Percentiles rank a stretch among this genome's conserved stretches.
phyloP scores from a whole-genome alignment of 2,329 filamentous ascomycete genomes.

The Hypoxylon sp. region DNA sequence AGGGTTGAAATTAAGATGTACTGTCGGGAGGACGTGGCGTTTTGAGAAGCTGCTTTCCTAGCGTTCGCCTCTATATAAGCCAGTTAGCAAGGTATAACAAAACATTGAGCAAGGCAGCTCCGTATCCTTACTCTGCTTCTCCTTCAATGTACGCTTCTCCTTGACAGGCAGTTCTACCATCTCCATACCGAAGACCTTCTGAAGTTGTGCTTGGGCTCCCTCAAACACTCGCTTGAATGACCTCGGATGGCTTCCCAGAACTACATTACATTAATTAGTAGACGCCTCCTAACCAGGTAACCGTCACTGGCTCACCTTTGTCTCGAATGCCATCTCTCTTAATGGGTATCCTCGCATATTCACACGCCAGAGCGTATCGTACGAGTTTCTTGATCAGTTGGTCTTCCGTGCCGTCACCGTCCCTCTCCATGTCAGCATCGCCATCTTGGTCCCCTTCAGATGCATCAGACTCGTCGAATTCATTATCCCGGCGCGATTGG shows the following conservation, averaged over 20 bases:
- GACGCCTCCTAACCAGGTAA: neutral
- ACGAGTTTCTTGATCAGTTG: slow-evolving; percentile 76
- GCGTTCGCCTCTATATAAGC: slow-evolving; percentile 54
- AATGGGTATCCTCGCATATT: slow-evolving; percentile 73
- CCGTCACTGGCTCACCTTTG: slow-evolving; percentile 63
- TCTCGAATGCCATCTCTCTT: slow-evolving; percentile 74
- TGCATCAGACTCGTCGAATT: slow-evolving; percentile 57
- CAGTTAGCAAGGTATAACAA: slow-evolving; percentile 22
- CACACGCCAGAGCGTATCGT: slow-evolving; percentile 77
- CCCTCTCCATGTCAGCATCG: slow-evolving; percentile 45
- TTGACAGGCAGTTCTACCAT: slow-evolving; percentile 84
- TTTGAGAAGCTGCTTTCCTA: slow-evolving; percentile 60
- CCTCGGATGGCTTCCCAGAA: slow-evolving; percentile 78
- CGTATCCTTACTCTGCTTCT: slow-evolving; percentile 74
- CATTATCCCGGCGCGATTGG: slow-evolving; percentile 46
- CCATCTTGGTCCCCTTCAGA: slow-evolving; percentile 47
- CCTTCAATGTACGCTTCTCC: slow-evolving; percentile 85
- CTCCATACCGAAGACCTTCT: slow-evolving; percentile 88
- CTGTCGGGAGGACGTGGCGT: slow-evolving; percentile 72
- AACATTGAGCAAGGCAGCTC: neutral
- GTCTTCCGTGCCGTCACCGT: slow-evolving; percentile 58
- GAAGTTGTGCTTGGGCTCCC: slow-evolving; percentile 79
- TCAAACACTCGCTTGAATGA: slow-evolving; percentile 84
- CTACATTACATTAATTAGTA: slow-evolving; percentile 56
- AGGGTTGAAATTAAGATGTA: slow-evolving; percentile 85